Evolutionary conservation across 2,329 filamentous ascomycete genomes (phyloP).

Genomic region (Monosporascus sp.): DNA sequence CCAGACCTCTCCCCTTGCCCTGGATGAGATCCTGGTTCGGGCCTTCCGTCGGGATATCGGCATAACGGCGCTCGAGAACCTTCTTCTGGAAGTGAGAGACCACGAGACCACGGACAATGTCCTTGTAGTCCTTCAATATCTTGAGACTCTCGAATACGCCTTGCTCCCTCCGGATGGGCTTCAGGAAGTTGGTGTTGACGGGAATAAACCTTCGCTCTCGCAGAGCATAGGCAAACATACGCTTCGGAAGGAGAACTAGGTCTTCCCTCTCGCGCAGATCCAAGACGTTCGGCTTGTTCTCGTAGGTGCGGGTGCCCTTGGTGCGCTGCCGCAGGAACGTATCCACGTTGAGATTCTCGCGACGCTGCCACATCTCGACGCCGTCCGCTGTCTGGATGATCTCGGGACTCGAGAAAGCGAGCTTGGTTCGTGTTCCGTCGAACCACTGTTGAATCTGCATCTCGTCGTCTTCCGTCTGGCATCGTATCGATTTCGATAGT

Average conservation of each 20-base stretch:
- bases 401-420: slow-evolving; percentile 29
- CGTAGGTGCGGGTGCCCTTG: slow-evolving; percentile 30
- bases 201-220: slow-evolving; percentile 34
- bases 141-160: slow-evolving; percentile 36
- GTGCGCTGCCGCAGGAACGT: slow-evolving; percentile 28
- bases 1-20: slow-evolving; percentile 39
- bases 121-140: slow-evolving; percentile 36
- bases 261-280: slow-evolving; percentile 22
- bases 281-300: slow-evolving; percentile 24
- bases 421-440: slow-evolving; percentile 21
- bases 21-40: slow-evolving; percentile 36
- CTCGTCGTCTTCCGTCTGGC: slow-evolving; percentile 27
- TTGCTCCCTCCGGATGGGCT: slow-evolving; percentile 29
- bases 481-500: slow-evolving; percentile 24
- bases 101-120: slow-evolving; percentile 34
- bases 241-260: slow-evolving; percentile 33
- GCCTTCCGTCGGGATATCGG: slow-evolving; percentile 20
- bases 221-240: slow-evolving; percentile 36
- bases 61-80: slow-evolving; percentile 28
- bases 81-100: slow-evolving; percentile 37
- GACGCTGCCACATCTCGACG: slow-evolving; percentile 31
- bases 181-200: slow-evolving; percentile 30
- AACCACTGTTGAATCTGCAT: slow-evolving; percentile 35
- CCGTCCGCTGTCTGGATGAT: slow-evolving; percentile 32
- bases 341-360: slow-evolving; percentile 30